Evolutionary conservation across 192 early-diverging fungal species (phyloP).

Genomic region (Linnemannia zychae): DNA sequence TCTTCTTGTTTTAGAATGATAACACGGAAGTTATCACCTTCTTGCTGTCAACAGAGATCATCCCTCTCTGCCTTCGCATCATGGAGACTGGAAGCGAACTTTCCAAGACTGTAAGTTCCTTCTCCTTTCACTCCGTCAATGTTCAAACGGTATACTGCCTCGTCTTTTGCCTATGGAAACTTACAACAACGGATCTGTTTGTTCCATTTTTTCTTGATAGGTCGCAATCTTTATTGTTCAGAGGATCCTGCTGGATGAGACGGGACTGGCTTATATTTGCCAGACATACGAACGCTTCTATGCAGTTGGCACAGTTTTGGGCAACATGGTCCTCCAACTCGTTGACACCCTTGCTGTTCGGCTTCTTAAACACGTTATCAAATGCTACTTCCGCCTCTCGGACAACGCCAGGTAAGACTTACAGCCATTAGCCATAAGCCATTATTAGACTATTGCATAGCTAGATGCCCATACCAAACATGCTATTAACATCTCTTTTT

Average conservation of each 20-base stretch:
- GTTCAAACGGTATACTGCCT: no score
- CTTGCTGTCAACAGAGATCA: slow-evolving; percentile 95
- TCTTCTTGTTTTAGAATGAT: slow-evolving; percentile 75
- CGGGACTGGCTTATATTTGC: slow-evolving; percentile 91
- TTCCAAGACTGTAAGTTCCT: slow-evolving; percentile 83
- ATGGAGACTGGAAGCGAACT: slow-evolving; percentile 98
- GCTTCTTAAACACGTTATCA: slow-evolving; percentile 93
- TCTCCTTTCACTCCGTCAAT: neutral
- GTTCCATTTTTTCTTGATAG: slow-evolving; percentile 16
- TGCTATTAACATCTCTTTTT: neutral
- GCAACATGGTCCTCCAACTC: slow-evolving; percentile 94
- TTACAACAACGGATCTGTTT: no score
- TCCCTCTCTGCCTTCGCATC: slow-evolving; percentile 97
- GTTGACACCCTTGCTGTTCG: slow-evolving; percentile 87
- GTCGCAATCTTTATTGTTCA: slow-evolving; percentile 99
- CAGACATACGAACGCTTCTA: slow-evolving; percentile 94
- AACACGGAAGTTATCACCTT: slow-evolving; percentile 97
- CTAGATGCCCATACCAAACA: neutral
- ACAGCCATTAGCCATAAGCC: no score
- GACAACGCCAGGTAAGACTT: slow-evolving; percentile 81
- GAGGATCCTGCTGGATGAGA: slow-evolving; percentile 95
- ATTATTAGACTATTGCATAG: no score
- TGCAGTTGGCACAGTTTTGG: slow-evolving; percentile 94
- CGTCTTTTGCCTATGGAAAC: neutral
- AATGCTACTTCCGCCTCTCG: slow-evolving; percentile 92